Base-by-base conservation (phyloP, 1,284 basidiomycete species). In the Heterobasidion irregulare region DNA sequence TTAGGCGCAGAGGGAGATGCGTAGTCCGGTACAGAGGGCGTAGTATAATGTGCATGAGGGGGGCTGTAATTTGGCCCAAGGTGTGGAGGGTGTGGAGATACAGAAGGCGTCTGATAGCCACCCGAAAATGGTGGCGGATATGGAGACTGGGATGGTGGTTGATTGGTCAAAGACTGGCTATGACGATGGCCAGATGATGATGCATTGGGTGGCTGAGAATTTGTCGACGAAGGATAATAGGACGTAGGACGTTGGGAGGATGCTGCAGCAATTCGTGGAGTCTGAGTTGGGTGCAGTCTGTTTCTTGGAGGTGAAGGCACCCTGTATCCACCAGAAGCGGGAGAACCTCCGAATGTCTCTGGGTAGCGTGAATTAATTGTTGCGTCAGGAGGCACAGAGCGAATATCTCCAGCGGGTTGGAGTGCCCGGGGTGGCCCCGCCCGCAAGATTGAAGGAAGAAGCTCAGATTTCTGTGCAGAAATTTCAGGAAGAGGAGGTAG, bases 381-480 rank as follows among this genome's bases (percentile, higher is more conserved):
- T 43, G 53, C 46, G 53, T 58, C 56, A 43, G 61, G 50, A 35
- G 56, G 54, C 55, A 61, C 36, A 49, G 49, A 58, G 50, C 15
- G 59, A 15, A 58, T 55, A 49, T 58, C 65, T 7, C 64, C 65
- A 19, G 63, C 63, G 5, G 65, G 59, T 15, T 62, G 61, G 9
- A 61, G 61, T 34, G 63, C 64, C 8, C 64, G 54, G 50, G 65
- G 63, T 15, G 63, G 62, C 53, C 75, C 75, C 10, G 77, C 71
- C n/a, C 74, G 75, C 12, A 79, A 70, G 35, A 70, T 67, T 5
- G 71, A 64, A 13, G 77, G 78, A 3, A 76, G 64, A n/a, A 59
- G 57, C 7, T 56, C 61, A 6, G 62, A 46, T 1, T 58, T 58
- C 12, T 62, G 52, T 18, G 33, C 54, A 2, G 55, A 33, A 12